These are phyloP conservation scores for Candolleomyces efflorescens DNA, from an alignment of 768 basidiomycete species.

Conservation along the genomic window DNA sequence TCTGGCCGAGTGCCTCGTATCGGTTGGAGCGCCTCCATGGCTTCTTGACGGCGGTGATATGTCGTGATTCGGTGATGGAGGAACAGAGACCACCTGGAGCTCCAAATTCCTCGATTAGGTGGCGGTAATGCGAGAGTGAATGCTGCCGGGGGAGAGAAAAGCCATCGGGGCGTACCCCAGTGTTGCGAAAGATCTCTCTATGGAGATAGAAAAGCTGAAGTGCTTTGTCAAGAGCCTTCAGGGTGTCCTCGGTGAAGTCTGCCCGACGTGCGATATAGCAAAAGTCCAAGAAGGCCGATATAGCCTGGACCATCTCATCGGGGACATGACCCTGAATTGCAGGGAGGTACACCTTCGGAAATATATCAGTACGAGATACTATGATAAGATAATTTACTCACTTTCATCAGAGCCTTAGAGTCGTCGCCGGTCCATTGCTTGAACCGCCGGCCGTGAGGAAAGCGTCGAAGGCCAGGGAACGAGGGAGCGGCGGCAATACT, in stretches of 20 bases:
- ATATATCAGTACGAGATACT: not conserved
- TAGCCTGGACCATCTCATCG: slow-evolving; percentile 13
- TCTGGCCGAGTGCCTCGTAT: slow-evolving; percentile 28
- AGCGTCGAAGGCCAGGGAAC: slow-evolving; percentile 18
- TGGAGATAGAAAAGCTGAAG: slow-evolving; percentile 21
- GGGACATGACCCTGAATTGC: slow-evolving; percentile 16
- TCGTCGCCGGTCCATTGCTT: slow-evolving; percentile 34
- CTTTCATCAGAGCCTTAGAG: slow-evolving; percentile 34
- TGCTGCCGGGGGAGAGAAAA: slow-evolving; percentile 22
- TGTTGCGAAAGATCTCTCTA: slow-evolving; percentile 24
- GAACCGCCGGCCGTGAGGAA: slow-evolving; percentile 23
- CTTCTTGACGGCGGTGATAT: slow-evolving; percentile 29
- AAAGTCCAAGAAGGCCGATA: slow-evolving; percentile 28
- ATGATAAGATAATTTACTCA: slow-evolving; percentile 6
- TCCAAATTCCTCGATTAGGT: slow-evolving; percentile 17
- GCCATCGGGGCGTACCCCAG: slow-evolving; percentile 9
- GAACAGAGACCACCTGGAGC: slow-evolving; percentile 26
- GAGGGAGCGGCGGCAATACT: slow-evolving; percentile 18
- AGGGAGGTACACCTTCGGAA: slow-evolving; percentile 16
- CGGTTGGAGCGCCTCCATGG: slow-evolving; percentile 29
- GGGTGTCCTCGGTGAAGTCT: not conserved
- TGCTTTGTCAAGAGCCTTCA: slow-evolving; percentile 15
- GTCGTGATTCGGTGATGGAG: slow-evolving; percentile 28
- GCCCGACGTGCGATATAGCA: slow-evolving; percentile 23
- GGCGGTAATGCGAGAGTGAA: slow-evolving; percentile 16